phyloP scores from a whole-genome alignment of 495 filamentous ascomycete species.

The Aspergillus biplanus region DNA sequence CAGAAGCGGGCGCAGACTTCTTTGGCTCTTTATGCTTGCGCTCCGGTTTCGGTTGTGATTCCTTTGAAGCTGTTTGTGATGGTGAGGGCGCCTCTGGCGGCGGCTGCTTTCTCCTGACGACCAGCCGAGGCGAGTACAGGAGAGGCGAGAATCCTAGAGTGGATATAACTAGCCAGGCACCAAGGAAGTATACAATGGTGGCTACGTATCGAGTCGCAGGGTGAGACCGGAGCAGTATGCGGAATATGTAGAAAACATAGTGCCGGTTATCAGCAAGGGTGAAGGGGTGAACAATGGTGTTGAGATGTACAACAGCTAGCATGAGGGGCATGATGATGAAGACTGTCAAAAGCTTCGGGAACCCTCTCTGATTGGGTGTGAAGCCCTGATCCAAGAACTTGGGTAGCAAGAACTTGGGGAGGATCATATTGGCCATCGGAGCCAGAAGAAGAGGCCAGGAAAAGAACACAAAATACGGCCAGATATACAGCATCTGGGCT shows the following conservation, averaged over 20 bases:
- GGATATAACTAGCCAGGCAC: constrained; percentile 61
- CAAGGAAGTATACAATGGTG: constrained; percentile 63
- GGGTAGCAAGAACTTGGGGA: constrained; percentile 42
- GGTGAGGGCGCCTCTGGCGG: constrained; percentile 13
- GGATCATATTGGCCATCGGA: constrained; percentile 46
- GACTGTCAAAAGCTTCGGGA: constrained; percentile 43
- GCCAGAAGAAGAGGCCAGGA: constrained; percentile 75
- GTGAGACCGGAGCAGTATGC: constrained; percentile 72
- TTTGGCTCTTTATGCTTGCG: constrained; percentile 34
- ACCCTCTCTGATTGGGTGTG: constrained; percentile 34
- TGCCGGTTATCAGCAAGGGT: constrained; percentile 96
- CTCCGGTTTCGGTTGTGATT: constrained; percentile 23
- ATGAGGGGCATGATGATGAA: constrained; percentile 50
- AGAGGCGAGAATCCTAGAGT: constrained; percentile 52
- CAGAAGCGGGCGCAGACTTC: constrained; percentile 18
- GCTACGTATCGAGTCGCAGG: constrained; percentile 67
- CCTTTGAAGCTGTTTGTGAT: constrained; percentile 32
- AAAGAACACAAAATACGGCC: constrained; percentile 87
- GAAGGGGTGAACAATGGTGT: constrained; percentile 95
- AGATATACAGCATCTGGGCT: constrained; percentile 93
- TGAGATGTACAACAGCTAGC: constrained; percentile 67
- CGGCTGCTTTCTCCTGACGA: constrained; percentile 25
- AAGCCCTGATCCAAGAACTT: constrained; percentile 43
- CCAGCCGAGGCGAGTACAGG: constrained; percentile 29
- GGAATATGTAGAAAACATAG: constrained; percentile 96